phyloP scores from a whole-genome alignment of 2,329 filamentous ascomycete genomes.

The Dothidotthia symphoricarpi region DNA sequence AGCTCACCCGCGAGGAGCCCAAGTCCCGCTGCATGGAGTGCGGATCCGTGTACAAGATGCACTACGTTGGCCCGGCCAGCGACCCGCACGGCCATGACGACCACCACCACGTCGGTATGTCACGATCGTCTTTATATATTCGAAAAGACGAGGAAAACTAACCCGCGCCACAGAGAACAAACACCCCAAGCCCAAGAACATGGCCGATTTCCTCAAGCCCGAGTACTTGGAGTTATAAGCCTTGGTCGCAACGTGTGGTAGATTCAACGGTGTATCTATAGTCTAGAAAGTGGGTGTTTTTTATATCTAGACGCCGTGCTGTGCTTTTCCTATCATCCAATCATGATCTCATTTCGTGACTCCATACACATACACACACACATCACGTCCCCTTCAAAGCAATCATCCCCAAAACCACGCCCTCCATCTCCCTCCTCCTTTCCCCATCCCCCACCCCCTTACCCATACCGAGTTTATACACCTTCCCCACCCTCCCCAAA shows the following conservation, averaged over 20 bases:
- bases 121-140: not conserved
- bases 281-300: conserved; percentile 28
- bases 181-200: conserved; percentile 78
- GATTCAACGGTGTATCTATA: conserved; percentile 34
- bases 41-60: conserved; percentile 95
- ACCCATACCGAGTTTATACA: conserved; percentile 86
- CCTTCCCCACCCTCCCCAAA: conserved; percentile 69
- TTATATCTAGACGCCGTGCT: conserved; percentile 6
- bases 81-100: conserved; percentile 65
- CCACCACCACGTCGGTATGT: conserved; percentile 33
- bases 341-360: no score
- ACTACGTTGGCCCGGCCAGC: conserved; percentile 84
- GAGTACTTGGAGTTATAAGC: conserved; percentile 73
- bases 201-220: conserved; percentile 92
- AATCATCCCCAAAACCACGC: conserved; percentile 71
- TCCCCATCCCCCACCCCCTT: no score
- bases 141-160: not conserved
- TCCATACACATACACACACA: not conserved
- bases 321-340: conserved; percentile 2
- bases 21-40: conserved; percentile 96
- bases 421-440: conserved; percentile 58
- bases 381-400: conserved; percentile 63
- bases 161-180: conserved; percentile 43
- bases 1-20: conserved; percentile 86
- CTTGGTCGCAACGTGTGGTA: conserved; percentile 9